Base-by-base conservation (phyloP, 768 basidiomycete species). In the Ramaria sp. region DNA sequence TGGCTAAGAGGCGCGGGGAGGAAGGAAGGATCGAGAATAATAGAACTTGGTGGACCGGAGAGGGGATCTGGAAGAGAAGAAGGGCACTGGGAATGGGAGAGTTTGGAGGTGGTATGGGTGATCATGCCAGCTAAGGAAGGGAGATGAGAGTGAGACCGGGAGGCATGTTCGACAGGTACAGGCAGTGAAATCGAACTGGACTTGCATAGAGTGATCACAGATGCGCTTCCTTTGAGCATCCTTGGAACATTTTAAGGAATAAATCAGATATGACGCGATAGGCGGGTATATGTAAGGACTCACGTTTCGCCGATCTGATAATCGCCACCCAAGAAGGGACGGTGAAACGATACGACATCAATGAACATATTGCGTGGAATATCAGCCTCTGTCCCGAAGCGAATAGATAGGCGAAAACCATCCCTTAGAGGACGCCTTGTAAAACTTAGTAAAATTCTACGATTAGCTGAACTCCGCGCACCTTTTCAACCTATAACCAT, bases 321-420 rank as follows among this genome's bases (percentile, higher is more conserved):
- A 61, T 82, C 81, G n/a, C 80, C 81, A 62, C 68, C 66, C 32
- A 82, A 67, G 67, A 83, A 83, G 7, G 81, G 82, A 2, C 78
- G 78, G 62, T 83, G 79, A 55, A 77, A 82, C 61, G 83, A 83
- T 10, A 81, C 65, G 8, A 83, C 67, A 64, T 84, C 82, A 25
- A 83, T 81, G 64, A 73, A 80, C 74, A 83, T 77, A 22, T 72
- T 71, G 38, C 82, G 71, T 0, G 78, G 81, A 52, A 81, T 83
- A 78, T 71, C 6, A 82, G 82, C 45, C 81, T 65, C 9, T 78
- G 73, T 2, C 71, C 72, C 55, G 78, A 82, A 4, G 81, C 79
- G 61, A 81, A 83, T 1, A 82, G 68, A 61, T 82, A 82, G 81
- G 81, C 12, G 75, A 78, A 65, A 83, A 82, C 82, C 83, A 82